These are phyloP conservation scores for Stereum hirsutum DNA, from an alignment of 1,284 basidiomycete species.

Conservation along the genomic window DNA sequence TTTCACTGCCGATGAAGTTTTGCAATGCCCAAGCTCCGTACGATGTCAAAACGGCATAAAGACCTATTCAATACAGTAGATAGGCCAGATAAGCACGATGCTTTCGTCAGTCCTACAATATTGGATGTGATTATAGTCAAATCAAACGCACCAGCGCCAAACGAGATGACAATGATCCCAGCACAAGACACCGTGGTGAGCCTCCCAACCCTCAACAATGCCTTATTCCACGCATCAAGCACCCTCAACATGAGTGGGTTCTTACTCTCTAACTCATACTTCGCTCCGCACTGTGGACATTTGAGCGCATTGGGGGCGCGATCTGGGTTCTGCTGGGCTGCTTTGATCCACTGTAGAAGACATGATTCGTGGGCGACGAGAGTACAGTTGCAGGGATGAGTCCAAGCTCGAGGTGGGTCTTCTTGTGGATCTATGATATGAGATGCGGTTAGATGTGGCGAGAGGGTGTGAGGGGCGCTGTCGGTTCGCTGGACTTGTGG, in stretches of 20 bases:
- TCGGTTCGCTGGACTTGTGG: not conserved
- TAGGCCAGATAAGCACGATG: no score
- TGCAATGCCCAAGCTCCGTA: constrained; percentile 69
- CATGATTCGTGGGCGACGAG: constrained; percentile 73
- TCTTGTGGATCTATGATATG: no score
- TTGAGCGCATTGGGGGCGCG: constrained; percentile 55
- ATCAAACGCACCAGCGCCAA: constrained; percentile 26
- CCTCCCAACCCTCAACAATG: constrained; percentile 39
- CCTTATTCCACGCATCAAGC: constrained; percentile 37
- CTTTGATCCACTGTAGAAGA: constrained; percentile 67
- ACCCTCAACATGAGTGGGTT: constrained; percentile 41
- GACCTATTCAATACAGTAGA: constrained; percentile 37
- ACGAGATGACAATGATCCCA: constrained; percentile 31
- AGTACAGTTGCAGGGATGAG: constrained; percentile 73
- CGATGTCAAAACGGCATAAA: constrained; percentile 51
- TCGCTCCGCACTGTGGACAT: constrained; percentile 67
- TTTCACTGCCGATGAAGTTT: constrained; percentile 57
- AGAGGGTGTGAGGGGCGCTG: constrained; percentile 24
- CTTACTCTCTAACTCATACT: constrained; percentile 58
- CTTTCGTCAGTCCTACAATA: no score
- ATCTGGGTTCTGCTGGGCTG: constrained; percentile 45
- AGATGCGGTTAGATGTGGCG: no score
- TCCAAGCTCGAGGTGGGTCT: constrained; percentile 47
- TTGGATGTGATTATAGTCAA: not conserved
- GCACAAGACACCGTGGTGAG: constrained; percentile 37